Evolutionary conservation across 306 rosid species (phyloP).

Genomic region (Medicago lupulina): DNA sequence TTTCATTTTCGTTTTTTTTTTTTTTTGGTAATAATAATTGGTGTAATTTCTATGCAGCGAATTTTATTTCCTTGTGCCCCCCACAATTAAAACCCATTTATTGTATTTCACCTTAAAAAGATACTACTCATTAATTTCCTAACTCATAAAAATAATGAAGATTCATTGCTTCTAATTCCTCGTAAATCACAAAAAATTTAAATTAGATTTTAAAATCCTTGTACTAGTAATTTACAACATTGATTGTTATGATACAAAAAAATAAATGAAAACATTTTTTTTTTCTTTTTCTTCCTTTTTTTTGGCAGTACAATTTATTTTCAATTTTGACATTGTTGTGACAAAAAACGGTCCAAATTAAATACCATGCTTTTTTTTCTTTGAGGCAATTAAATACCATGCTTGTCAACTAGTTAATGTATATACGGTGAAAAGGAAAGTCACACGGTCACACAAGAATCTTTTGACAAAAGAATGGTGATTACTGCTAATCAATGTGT

Average conservation of each 20-base stretch:
- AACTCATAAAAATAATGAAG: constrained; percentile 39
- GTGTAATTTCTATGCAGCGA: neutral
- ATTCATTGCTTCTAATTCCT: constrained; percentile 38
- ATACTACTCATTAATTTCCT: constrained; percentile 32
- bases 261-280: neutral
- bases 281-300: neutral
- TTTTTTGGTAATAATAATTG: neutral
- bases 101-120: constrained; percentile 30
- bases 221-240: no score
- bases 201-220: neutral
- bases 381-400: constrained; percentile 23
- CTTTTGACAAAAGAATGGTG: constrained; percentile 21
- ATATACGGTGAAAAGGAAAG: constrained; percentile 26
- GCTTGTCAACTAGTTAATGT: constrained; percentile 5
- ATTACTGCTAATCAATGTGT: constrained; percentile 22
- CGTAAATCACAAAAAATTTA: neutral
- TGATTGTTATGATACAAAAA: neutral
- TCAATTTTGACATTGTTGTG: constrained; percentile 10
- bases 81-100: constrained; percentile 41
- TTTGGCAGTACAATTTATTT: neutral
- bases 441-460: constrained; percentile 13
- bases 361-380: constrained; percentile 16
- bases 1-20: neutral
- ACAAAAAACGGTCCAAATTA: constrained; percentile 19
- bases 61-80: constrained; percentile 25